Evolutionary conservation across 768 basidiomycete genomes (phyloP), one percentile per base, ranked within the genome.

Genomic region (Suillus cothurnatus): DNA sequence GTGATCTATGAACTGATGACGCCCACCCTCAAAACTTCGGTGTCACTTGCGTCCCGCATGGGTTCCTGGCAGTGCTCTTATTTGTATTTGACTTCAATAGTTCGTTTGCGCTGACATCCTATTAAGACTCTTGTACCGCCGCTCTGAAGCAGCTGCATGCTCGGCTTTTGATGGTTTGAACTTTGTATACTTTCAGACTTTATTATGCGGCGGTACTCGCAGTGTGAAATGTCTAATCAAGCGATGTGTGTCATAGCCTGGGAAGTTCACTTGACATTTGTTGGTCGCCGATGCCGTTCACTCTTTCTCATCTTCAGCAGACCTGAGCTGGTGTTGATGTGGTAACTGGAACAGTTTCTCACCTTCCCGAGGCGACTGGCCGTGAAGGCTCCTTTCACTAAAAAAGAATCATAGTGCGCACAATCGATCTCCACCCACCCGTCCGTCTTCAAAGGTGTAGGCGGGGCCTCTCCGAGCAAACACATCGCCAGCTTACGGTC

Each of bases 41-140:
- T 82, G 17, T 84, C 12, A 15, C 23, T 49, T 23, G 47, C 12
- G n/a, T 12, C 12, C 12, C 47, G 15, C 52, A 78, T 28, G 72
- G 74, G 69, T 84, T 83, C 72, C 68, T 77, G 38, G 62, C 69
- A 38, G 66, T 77, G 28, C 77, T 77, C 60, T 70, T 83, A 67
- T 55, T 77, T 55, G 71, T 75, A 32, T 79, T 77, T 8, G 73
- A 77, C 52, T 67, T 63, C 43, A 73, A 76, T 61, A 64, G 67
- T 3, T 71, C 71, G 15, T 67, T 62, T 26, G 71, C 76, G 66
- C 67, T 70, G 75, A 73, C 63, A 76, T 72, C 36, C 39, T 14
- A 11, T 12, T 6, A 17, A 31, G 12, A 5, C 19, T 53, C 31
- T 32, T 32, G 9, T 53, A 21, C 52, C 21, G 19, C 17, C 8